These are phyloP conservation scores for Nannochloropsis granulata DNA, from an alignment of 108 stramenopile genomes.

Conservation along the genomic window DNA sequence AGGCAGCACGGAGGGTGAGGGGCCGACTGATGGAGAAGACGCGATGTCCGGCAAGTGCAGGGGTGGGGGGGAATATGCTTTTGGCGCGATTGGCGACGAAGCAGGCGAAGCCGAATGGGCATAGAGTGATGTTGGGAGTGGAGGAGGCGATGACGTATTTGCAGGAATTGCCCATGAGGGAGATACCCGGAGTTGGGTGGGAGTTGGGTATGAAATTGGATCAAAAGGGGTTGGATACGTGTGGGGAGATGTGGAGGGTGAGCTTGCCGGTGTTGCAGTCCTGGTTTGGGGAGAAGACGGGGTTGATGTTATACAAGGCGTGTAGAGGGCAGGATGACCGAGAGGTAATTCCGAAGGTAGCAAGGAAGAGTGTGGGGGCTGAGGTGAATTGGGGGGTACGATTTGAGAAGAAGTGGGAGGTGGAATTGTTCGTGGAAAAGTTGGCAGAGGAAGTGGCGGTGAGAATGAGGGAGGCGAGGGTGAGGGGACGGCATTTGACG, in stretches of 20 bases:
- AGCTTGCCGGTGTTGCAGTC: conserved; percentile 43
- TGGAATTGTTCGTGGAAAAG: conserved; percentile 57
- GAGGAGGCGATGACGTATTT: conserved; percentile 46
- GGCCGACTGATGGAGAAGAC: conserved; percentile 52
- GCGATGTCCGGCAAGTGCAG: conserved; percentile 70
- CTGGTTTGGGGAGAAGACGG: conserved; percentile 51
- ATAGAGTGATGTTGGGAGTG: conserved; percentile 37
- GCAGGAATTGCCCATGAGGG: conserved; percentile 47
- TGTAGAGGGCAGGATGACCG: conserved; percentile 69
- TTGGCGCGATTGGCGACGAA: conserved; percentile 75
- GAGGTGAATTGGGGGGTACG: conserved; percentile 83
- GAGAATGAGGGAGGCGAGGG: conserved; percentile 49
- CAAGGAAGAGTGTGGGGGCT: conserved; percentile 75
- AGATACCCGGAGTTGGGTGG: conserved; percentile 71
- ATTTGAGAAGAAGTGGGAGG: conserved; percentile 61
- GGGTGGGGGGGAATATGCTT: conserved; percentile 62
- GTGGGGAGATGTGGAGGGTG: conserved; percentile 65
- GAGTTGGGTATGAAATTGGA: conserved; percentile 49
- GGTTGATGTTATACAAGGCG: conserved; percentile 50
- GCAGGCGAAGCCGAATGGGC: conserved; percentile 67
- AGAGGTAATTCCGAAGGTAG: conserved; percentile 44
- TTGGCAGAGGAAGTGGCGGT: conserved; percentile 59
- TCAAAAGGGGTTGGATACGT: conserved; percentile 40
- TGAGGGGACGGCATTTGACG: conserved; percentile 51
- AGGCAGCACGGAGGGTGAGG: conserved; percentile 44